A percentile compares a stretch with the other conserved stretches of the same genome.
phyloP scores from a whole-genome alignment of 306 rosid species.

The Lablab purpureus region DNA sequence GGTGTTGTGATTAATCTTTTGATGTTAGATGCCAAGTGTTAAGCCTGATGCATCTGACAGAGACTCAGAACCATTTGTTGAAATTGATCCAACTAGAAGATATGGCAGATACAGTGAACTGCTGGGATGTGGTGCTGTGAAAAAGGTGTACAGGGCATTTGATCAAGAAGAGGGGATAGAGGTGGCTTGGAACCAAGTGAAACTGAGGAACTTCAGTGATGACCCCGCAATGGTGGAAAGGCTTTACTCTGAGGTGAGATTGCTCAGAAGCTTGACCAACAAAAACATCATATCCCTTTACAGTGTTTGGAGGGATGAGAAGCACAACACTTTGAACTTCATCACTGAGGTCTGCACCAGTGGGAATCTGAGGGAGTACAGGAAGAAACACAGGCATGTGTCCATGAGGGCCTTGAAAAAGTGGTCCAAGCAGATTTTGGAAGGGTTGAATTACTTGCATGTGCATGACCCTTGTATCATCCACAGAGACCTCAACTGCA shows the following conservation, averaged over 20 bases:
- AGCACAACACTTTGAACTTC: conserved; percentile 62
- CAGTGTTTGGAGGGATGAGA: conserved; percentile 68
- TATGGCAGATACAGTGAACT: conserved; percentile 78
- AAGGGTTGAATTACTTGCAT: conserved; percentile 84
- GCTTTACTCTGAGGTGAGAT: conserved; percentile 78
- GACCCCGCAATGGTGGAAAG: conserved; percentile 78
- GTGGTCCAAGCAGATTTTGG: conserved; percentile 79
- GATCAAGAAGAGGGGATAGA: conserved; percentile 90
- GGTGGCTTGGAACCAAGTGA: conserved; percentile 96
- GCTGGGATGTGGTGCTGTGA: conserved; percentile 74
- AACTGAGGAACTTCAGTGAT: conserved; percentile 64
- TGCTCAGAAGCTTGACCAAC: conserved; percentile 64
- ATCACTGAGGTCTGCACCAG: conserved; percentile 91
- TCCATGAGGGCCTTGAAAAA: conserved; percentile 83
- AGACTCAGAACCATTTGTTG: conserved; percentile 75
- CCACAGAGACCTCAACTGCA: conserved; percentile 93
- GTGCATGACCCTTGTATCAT: conserved; percentile 80
- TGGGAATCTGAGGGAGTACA: conserved; percentile 81
- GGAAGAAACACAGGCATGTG: conserved; percentile 81
- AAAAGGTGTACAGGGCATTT: conserved; percentile 83
- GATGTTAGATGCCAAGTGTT: conserved; percentile 61
- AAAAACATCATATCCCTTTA: conserved; percentile 71
- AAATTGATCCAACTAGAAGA: conserved; percentile 66
- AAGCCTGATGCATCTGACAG: conserved; percentile 47
- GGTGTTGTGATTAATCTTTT: not conserved